phyloP scores from a whole-genome alignment of 257 asterid genomes.

The Ophiorrhiza pumila region DNA sequence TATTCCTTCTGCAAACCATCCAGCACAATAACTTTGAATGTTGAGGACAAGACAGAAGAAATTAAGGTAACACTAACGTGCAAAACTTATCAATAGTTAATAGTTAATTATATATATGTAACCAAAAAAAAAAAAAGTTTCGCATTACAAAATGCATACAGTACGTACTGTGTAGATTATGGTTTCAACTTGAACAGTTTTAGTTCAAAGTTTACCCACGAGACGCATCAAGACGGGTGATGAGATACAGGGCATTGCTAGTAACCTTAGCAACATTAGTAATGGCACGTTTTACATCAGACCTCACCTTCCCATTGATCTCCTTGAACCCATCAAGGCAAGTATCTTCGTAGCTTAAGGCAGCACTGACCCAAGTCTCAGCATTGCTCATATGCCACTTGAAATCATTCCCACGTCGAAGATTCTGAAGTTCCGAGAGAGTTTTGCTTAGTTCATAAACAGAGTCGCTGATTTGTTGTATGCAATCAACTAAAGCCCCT shows the following conservation, averaged over 20 bases:
- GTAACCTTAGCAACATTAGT: conserved; percentile 69
- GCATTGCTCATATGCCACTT: conserved; percentile 90
- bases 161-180: neutral
- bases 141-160: no score
- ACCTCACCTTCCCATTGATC: conserved; percentile 42
- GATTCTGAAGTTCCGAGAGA: conserved; percentile 54
- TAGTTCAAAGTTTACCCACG: neutral
- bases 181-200: neutral
- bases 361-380: conserved; percentile 97
- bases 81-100: no score
- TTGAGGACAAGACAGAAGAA: no score
- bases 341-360: conserved; percentile 79
- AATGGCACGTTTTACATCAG: conserved; percentile 58
- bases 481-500: conserved; percentile 64
- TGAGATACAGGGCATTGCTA: conserved; percentile 83
- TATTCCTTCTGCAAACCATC: no score
- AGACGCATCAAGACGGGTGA: conserved; percentile 52
- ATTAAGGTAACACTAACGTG: no score
- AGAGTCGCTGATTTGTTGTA: conserved; percentile 65
- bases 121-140: no score
- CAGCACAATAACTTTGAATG: no score
- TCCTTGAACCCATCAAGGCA: conserved; percentile 89
- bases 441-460: conserved; percentile 64
- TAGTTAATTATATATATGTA: no score
- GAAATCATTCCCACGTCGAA: conserved; percentile 56